These are phyloP conservation scores for Capsicum rhomboideum DNA, from an alignment of 257 asterid species.

Conservation along the genomic window DNA sequence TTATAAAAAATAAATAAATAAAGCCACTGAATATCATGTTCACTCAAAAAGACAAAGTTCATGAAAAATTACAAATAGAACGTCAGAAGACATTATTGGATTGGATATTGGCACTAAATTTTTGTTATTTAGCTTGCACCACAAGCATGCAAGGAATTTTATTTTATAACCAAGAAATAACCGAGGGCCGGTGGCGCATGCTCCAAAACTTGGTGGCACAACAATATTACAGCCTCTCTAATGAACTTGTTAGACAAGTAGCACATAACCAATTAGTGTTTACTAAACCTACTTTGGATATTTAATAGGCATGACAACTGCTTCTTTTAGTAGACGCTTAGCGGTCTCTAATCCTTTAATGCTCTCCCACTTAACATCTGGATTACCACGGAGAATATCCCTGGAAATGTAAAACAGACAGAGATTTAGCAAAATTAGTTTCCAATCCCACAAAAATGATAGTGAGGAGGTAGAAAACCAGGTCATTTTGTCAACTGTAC, in stretches of 20 bases:
- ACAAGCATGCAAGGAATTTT: background rate
- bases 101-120: background rate
- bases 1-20: background rate
- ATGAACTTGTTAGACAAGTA: background rate
- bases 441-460: background rate
- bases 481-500: constrained; percentile 25
- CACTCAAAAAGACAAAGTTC: background rate
- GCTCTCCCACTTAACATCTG: constrained; percentile 90
- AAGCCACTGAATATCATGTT: background rate
- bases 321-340: constrained; percentile 88
- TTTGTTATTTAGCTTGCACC: background rate
- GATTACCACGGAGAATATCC: constrained; percentile 95
- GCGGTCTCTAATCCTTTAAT: constrained; percentile 95
- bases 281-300: constrained; percentile 71
- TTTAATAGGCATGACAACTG: constrained; percentile 98
- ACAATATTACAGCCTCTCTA: background rate
- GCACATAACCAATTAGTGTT: constrained; percentile 7
- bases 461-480: background rate
- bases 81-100: background rate
- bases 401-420: constrained; percentile 32
- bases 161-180: background rate
- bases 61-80: background rate
- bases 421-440: background rate
- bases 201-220: background rate
- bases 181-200: background rate